Percentiles rank a stretch among this genome's conserved stretches.
Evolutionary conservation across 1,139 yeast species (phyloP).

Genomic region (Sugiyamaella sp.): DNA sequence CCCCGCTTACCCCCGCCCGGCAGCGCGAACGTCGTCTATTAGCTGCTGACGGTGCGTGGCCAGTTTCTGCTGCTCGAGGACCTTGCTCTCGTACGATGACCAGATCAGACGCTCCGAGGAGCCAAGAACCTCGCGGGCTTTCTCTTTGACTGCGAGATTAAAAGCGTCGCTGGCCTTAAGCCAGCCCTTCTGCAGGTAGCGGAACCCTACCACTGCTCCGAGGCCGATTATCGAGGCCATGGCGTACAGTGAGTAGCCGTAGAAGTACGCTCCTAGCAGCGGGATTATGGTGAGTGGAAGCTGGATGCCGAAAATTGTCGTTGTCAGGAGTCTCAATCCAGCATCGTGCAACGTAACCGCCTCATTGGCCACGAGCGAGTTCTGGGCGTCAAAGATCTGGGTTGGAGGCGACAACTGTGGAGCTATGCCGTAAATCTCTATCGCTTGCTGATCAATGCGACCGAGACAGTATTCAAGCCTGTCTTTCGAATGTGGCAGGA

Average conservation of each 20-base stretch:
- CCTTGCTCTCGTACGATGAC: constrained; percentile 41
- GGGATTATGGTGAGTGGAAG: constrained; percentile 42
- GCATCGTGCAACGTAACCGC: constrained; percentile 37
- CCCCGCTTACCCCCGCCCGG: neutral
- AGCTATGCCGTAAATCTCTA: constrained; percentile 28
- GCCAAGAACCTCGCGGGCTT: constrained; percentile 32
- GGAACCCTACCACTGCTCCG: constrained; percentile 44
- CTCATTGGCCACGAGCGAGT: constrained; percentile 24
- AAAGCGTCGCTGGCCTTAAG: constrained; percentile 35
- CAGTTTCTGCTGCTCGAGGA: constrained; percentile 34
- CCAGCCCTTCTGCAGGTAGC: constrained; percentile 44
- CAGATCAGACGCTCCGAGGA: constrained; percentile 34
- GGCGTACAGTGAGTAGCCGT: constrained; percentile 40
- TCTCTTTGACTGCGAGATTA: constrained; percentile 34
- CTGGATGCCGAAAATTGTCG: constrained; percentile 41
- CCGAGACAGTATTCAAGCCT: constrained; percentile 40
- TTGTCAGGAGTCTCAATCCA: constrained; percentile 37
- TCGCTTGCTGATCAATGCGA: constrained; percentile 40
- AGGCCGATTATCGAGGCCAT: constrained; percentile 45
- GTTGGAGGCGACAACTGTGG: constrained; percentile 21
- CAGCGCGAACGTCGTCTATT: constrained; percentile 14
- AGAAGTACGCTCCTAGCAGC: constrained; percentile 39
- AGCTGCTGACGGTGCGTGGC: constrained; percentile 24
- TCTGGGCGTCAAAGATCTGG: constrained; percentile 23
- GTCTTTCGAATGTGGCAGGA: constrained; percentile 39